Conservation (phyloP, 371 early-diverging fungal species). For the Mucor irregularis region DNA sequence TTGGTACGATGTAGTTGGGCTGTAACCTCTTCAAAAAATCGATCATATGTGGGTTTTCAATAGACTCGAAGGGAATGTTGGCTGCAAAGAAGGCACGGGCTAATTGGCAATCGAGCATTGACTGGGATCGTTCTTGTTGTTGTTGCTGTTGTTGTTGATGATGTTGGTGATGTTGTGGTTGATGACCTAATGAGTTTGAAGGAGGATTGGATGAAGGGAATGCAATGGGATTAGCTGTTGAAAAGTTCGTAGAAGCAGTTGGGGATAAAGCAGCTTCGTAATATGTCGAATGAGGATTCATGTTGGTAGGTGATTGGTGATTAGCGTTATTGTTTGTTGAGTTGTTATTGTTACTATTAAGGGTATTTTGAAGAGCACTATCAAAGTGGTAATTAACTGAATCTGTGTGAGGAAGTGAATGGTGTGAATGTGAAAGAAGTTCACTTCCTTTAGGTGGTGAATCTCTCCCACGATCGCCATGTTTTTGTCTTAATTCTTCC, state of each 20-base stretch:
- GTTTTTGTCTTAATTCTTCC: slow-evolving; percentile 28
- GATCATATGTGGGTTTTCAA: slow-evolving; percentile 35
- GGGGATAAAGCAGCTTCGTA: slow-evolving; percentile 7
- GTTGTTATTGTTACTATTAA: background rate
- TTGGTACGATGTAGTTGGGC: slow-evolving; percentile 34
- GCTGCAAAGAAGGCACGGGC: slow-evolving; percentile 44
- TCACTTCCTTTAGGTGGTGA: background rate
- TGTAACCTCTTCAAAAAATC: slow-evolving; percentile 35
- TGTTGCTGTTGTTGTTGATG: background rate
- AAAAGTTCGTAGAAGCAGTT: background rate
- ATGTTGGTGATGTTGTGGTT: too few relatives aligned
- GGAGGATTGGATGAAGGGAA: background rate
- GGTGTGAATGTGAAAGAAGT: background rate
- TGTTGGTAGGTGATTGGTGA: background rate
- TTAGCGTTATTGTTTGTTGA: background rate
- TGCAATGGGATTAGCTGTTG: background rate
- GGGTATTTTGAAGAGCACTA: slow-evolving; percentile 11
- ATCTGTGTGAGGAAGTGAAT: background rate
- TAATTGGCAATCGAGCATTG: slow-evolving; percentile 33
- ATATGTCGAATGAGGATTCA: background rate
- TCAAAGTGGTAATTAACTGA: slow-evolving; percentile 2
- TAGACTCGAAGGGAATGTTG: slow-evolving; percentile 27
- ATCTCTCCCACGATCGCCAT: slow-evolving; percentile 6
- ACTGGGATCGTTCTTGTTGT: slow-evolving; percentile 2
- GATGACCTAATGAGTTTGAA: background rate